Conservation (phyloP, 164 flowering plant genomes). For the Litsea cubeba region DNA sequence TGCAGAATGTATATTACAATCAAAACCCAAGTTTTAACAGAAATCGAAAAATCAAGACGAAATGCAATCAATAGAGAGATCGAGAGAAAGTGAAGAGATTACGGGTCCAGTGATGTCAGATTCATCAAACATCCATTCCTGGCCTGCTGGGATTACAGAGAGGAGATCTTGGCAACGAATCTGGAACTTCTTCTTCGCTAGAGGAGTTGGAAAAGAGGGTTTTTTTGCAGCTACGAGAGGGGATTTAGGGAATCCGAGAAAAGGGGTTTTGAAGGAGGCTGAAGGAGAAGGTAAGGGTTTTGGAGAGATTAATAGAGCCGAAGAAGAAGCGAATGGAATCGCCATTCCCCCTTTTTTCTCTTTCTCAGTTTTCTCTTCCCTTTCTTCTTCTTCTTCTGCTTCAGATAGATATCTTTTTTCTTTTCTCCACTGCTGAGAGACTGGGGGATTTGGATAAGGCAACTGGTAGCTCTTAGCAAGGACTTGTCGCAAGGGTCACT, state of each 20-base stretch:
- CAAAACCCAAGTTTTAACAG: too few species aligned
- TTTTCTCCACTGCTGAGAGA: too few species aligned
- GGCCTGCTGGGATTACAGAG: conserved; percentile 7
- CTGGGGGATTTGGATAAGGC: too few species aligned
- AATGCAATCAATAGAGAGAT: background rate
- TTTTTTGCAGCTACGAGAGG: background rate
- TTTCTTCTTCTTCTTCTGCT: too few species aligned
- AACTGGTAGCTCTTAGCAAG: too few species aligned
- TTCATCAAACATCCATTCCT: conserved; percentile 19
- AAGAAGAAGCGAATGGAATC: background rate
- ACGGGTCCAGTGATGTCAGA: conserved; percentile 17
- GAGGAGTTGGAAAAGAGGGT: conserved; percentile 1
- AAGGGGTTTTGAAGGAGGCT: conserved; percentile 1
- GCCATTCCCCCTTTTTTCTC: background rate
- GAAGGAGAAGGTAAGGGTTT: conserved; percentile 4
- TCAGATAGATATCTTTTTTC: too few species aligned
- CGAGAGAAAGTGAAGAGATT: conserved; percentile 4
- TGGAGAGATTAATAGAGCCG: conserved; percentile 1
- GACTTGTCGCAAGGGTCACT: too few species aligned
- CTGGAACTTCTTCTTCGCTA: background rate
- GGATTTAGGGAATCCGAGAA: conserved; percentile 1
- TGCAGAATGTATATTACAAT: too few species aligned
- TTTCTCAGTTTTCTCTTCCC: background rate
- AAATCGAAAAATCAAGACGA: too few species aligned
- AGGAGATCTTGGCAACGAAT: conserved; percentile 11